Evolutionary conservation across 345 rosid genomes (phyloP).

Genomic region (Acer saccharum): DNA sequence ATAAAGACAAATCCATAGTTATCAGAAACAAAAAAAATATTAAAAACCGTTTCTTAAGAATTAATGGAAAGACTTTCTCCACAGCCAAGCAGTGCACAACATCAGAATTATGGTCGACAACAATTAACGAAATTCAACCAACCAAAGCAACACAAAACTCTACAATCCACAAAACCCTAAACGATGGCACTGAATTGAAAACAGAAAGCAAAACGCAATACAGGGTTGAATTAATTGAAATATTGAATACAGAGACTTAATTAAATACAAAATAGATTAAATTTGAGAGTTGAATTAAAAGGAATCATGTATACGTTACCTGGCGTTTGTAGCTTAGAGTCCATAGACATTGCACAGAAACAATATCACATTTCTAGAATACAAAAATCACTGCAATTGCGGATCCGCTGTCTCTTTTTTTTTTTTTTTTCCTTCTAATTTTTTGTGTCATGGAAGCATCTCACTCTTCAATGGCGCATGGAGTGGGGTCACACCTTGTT

Average conservation of each 20-base stretch:
- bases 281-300: neutral
- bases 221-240: neutral
- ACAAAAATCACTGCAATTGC: neutral
- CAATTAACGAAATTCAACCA: too few relatives aligned
- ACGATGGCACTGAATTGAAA: too few relatives aligned
- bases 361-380: neutral
- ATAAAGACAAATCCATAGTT: neutral
- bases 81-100: neutral
- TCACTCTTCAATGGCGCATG: neutral
- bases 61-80: too few relatives aligned
- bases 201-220: too few relatives aligned
- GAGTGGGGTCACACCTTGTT: neutral
- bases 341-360: conserved; percentile 12
- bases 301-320: neutral
- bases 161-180: too few relatives aligned
- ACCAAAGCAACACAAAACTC: too few relatives aligned
- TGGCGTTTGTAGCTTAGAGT: neutral
- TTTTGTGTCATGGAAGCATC: neutral
- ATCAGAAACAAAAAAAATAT: too few relatives aligned
- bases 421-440: too few relatives aligned
- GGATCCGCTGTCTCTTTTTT: neutral
- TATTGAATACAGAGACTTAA: too few relatives aligned
- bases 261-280: too few relatives aligned
- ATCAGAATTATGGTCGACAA: neutral
- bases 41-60: too few relatives aligned